These are phyloP conservation scores for Gonapodya prolifera DNA, from an alignment of 192 early-diverging fungal species.

Conservation along the genomic window DNA sequence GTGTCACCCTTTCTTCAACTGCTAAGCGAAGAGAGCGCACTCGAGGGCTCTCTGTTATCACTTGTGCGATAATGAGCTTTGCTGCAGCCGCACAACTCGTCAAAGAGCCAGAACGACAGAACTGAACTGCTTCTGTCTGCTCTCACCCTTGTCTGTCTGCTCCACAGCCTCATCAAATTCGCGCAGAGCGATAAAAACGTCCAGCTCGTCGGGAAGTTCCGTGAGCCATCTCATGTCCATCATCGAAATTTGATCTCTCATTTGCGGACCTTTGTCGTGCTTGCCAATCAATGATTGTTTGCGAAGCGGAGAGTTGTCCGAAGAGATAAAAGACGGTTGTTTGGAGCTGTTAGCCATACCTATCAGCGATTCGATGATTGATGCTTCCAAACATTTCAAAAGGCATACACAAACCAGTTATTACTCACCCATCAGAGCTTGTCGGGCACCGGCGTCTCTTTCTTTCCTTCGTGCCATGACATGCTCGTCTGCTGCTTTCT, in stretches of 20 bases:
- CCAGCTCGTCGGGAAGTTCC: slow-evolving; percentile 76
- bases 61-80: background rate
- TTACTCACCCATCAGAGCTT: background rate
- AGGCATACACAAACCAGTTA: background rate
- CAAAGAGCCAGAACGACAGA: background rate
- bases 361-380: background rate
- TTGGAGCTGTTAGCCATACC: background rate
- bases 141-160: slow-evolving; percentile 49
- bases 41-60: slow-evolving; percentile 16
- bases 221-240: slow-evolving; percentile 39
- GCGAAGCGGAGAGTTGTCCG: background rate
- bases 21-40: slow-evolving; percentile 15
- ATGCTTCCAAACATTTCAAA: background rate
- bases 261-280: background rate
- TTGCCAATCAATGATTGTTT: background rate
- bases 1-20: slow-evolving; percentile 25
- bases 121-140: background rate
- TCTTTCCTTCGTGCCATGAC: background rate
- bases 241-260: slow-evolving; percentile 16
- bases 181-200: slow-evolving; percentile 82
- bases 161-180: slow-evolving; percentile 77
- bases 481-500: slow-evolving; percentile 39
- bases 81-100: background rate
- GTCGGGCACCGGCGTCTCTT: background rate
- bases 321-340: background rate